These are phyloP conservation scores for Chlorella sp. DNA, from an alignment of 139 green algal species.

Conservation along the genomic window DNA sequence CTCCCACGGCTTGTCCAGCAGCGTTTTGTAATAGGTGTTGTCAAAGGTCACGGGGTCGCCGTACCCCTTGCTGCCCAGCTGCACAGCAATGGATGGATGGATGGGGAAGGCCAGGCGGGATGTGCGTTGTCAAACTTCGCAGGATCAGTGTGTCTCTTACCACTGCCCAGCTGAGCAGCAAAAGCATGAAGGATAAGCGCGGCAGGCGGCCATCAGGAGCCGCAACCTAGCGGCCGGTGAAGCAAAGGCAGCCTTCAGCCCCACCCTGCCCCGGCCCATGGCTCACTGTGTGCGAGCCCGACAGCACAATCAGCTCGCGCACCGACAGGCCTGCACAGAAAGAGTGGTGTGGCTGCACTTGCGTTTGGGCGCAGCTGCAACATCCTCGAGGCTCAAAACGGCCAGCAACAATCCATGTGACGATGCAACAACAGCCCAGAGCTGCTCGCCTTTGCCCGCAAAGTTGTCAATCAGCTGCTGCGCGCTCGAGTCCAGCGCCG, in stretches of 20 bases:
- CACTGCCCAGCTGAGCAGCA: too few species aligned
- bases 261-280: background rate
- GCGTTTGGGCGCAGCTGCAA: too few species aligned
- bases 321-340: constrained; percentile 65
- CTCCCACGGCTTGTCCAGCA: constrained; percentile 79
- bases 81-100: constrained; percentile 24
- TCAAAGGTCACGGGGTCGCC: constrained; percentile 91
- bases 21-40: constrained; percentile 88
- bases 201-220: background rate
- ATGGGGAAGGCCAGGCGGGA: too few species aligned
- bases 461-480: constrained; percentile 72
- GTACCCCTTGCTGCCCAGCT: constrained; percentile 89
- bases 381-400: too few species aligned
- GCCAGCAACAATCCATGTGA: too few species aligned
- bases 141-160: too few species aligned
- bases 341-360: constrained; percentile 72
- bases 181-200: too few species aligned
- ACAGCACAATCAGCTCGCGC: constrained; percentile 77
- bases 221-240: background rate
- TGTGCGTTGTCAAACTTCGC: too few species aligned
- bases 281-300: constrained; percentile 80
- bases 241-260: background rate
- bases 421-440: too few species aligned
- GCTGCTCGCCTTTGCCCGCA: constrained; percentile 52
- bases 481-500: constrained; percentile 61